These are phyloP conservation scores for Pichia sp. DNA, from an alignment of 1,139 yeast genomes.

Conservation along the genomic window DNA sequence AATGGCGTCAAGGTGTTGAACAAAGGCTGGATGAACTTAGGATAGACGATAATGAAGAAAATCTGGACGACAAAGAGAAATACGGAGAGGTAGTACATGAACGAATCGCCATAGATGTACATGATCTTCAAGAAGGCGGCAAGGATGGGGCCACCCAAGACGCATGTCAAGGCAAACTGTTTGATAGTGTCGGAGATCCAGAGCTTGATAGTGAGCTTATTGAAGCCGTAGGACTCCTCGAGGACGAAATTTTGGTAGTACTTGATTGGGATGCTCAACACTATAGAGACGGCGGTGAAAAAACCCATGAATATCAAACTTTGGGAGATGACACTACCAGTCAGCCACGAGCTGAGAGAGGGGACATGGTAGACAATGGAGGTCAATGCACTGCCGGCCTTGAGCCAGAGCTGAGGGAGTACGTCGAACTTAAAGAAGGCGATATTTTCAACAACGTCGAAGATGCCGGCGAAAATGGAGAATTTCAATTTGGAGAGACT, in stretches of 20 bases:
- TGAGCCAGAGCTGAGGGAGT: constrained; percentile 66
- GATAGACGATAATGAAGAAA: constrained; percentile 64
- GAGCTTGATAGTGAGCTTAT: constrained; percentile 67
- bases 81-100: constrained; percentile 73
- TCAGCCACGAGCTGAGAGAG: constrained; percentile 10
- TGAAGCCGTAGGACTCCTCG: constrained; percentile 91
- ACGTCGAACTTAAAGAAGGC: constrained; percentile 57
- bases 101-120: constrained; percentile 72
- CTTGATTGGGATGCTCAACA: constrained; percentile 61
- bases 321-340: constrained; percentile 20
- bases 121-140: constrained; percentile 77
- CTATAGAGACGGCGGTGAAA: constrained; percentile 45
- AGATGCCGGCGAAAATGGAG: constrained; percentile 52
- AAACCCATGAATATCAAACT: constrained; percentile 45
- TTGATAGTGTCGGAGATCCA: constrained; percentile 75
- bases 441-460: constrained; percentile 53
- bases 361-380: constrained; percentile 12
- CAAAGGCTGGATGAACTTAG: constrained; percentile 83
- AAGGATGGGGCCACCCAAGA: constrained; percentile 67
- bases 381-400: constrained; percentile 35
- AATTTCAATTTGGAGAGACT: constrained; percentile 79
- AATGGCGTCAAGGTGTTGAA: constrained; percentile 89
- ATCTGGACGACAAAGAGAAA: constrained; percentile 71
- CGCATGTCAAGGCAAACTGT: constrained; percentile 47
- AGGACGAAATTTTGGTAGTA: constrained; percentile 80